Evolutionary conservation across 345 rosid species (phyloP).

Genomic region (Brassica juncea): DNA sequence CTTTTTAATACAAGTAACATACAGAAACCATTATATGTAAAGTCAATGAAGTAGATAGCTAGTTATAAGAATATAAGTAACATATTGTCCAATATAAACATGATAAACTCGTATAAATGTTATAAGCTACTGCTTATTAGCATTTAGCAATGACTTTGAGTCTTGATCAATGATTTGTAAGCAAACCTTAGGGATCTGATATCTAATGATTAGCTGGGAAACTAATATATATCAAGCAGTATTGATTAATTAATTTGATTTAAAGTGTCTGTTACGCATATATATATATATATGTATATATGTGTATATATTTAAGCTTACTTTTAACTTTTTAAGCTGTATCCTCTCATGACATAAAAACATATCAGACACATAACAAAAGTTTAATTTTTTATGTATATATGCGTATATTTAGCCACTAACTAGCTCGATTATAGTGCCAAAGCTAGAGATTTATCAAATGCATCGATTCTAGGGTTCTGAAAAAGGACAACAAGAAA

Average conservation of each 20-base stretch:
- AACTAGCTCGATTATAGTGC: constrained; percentile 40
- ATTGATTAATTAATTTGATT: not conserved
- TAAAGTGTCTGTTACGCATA: constrained; percentile 12
- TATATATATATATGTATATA: not conserved
- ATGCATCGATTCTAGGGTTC: constrained; percentile 65
- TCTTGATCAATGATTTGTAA: not conserved
- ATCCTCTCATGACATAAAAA: constrained; percentile 43
- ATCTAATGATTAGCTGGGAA: constrained; percentile 14
- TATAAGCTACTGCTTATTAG: not conserved
- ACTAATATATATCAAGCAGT: not conserved
- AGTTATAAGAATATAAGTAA: not conserved
- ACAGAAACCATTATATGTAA: not conserved
- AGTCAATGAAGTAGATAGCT: not conserved
- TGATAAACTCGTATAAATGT: not conserved
- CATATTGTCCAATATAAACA: not conserved
- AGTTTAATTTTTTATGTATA: constrained; percentile 7
- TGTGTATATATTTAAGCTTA: not conserved
- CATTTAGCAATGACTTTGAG: constrained; percentile 8
- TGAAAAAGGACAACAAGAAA: constrained; percentile 73
- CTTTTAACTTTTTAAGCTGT: constrained; percentile 38
- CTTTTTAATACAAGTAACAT: not conserved
- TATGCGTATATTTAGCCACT: constrained; percentile 30
- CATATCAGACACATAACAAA: constrained; percentile 32
- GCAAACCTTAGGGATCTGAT: not conserved
- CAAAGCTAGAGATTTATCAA: constrained; percentile 53